Percentiles rank a stretch among this genome's conserved stretches.
Conservation (phyloP, 108 stramenopile species). For the Skeletonema marinoi region DNA sequence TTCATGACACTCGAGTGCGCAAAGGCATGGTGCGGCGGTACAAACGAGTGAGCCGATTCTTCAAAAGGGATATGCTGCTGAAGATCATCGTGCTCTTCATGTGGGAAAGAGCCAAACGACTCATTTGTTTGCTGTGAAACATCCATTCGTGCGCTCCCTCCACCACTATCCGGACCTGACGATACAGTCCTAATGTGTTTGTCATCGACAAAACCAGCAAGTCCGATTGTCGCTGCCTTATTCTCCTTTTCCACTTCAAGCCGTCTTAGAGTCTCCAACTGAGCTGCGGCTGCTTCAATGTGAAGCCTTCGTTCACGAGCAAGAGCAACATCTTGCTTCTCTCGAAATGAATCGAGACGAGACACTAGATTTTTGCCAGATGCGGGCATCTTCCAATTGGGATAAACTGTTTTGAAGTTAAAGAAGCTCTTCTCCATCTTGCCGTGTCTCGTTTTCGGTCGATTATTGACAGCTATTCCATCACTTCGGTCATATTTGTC, state of each 20-base stretch:
- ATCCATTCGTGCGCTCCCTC: conserved; percentile 20
- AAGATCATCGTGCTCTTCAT: conserved; percentile 17
- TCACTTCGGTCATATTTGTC: conserved; percentile 35
- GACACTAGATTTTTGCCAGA: conserved; percentile 67
- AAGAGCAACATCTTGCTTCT: conserved; percentile 53
- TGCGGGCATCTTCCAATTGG: conserved; percentile 63
- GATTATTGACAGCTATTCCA: background rate
- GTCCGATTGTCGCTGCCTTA: conserved; percentile 1
- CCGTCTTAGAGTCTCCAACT: conserved; percentile 67
- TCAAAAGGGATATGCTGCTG: conserved; percentile 34
- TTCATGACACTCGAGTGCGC: conserved; percentile 26
- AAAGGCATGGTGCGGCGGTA: conserved; percentile 40
- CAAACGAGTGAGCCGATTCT: conserved; percentile 40
- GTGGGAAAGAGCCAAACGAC: conserved; percentile 18
- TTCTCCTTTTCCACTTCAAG: conserved; percentile 56
- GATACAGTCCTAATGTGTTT: conserved; percentile 24
- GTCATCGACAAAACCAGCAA: conserved; percentile 33
- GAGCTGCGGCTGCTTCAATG: conserved; percentile 78
- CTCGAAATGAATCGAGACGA: conserved; percentile 57
- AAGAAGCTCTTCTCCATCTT: conserved; percentile 89
- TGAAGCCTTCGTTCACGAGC: conserved; percentile 72
- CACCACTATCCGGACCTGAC: conserved; percentile 48
- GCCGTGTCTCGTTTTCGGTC: conserved; percentile 67
- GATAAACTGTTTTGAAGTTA: conserved; percentile 71
- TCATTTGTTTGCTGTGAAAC: conserved; percentile 12